These are phyloP conservation scores for Stagonosporopsis vannaccii DNA, from an alignment of 2,329 filamentous ascomycete genomes.

Conservation along the genomic window DNA sequence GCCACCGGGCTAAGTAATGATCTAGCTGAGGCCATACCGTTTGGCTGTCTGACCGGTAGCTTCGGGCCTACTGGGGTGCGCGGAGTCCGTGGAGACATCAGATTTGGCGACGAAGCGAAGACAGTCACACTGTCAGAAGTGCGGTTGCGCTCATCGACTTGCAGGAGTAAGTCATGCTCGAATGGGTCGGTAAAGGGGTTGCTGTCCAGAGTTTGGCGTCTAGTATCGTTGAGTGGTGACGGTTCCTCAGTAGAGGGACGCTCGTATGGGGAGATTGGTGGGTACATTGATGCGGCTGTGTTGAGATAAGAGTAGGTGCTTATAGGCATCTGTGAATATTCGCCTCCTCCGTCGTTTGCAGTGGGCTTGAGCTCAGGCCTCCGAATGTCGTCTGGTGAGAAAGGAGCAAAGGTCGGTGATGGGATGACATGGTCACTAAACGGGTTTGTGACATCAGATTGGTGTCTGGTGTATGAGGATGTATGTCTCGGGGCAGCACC, in stretches of 20 bases:
- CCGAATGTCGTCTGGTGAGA: slow-evolving; percentile 23
- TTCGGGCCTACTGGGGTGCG: slow-evolving; percentile 19
- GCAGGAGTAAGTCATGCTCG: slow-evolving; percentile 41
- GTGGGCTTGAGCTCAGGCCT: slow-evolving; percentile 14
- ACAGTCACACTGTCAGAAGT: slow-evolving; percentile 40
- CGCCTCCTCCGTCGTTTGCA: slow-evolving; percentile 22
- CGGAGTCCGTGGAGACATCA: slow-evolving; percentile 32
- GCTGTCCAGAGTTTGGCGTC: slow-evolving; percentile 19
- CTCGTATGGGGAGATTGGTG: slow-evolving; percentile 34
- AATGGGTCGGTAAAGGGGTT: slow-evolving; percentile 36
- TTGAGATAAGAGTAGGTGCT: slow-evolving; percentile 26
- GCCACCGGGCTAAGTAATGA: slow-evolving; percentile 16
- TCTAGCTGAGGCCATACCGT: slow-evolving; percentile 8
- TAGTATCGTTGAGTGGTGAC: slow-evolving; percentile 2
- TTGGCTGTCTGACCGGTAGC: slow-evolving; percentile 14
- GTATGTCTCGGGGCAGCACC: slow-evolving; percentile 14
- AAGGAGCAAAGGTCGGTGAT: slow-evolving; percentile 31
- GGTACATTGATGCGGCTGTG: slow-evolving; percentile 27
- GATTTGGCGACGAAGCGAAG: slow-evolving; percentile 29
- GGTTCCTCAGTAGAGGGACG: slow-evolving; percentile 8
- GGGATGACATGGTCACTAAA: slow-evolving; percentile 32
- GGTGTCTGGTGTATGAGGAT: slow-evolving; percentile 8
- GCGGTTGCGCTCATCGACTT: slow-evolving; percentile 37
- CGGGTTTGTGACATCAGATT: slow-evolving; percentile 7
- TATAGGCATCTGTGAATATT: slow-evolving; percentile 25